These are phyloP conservation scores for Hsuehochloa calcarea DNA, from an alignment of 176 grass and related monocot genomes.

Conservation along the genomic window DNA sequence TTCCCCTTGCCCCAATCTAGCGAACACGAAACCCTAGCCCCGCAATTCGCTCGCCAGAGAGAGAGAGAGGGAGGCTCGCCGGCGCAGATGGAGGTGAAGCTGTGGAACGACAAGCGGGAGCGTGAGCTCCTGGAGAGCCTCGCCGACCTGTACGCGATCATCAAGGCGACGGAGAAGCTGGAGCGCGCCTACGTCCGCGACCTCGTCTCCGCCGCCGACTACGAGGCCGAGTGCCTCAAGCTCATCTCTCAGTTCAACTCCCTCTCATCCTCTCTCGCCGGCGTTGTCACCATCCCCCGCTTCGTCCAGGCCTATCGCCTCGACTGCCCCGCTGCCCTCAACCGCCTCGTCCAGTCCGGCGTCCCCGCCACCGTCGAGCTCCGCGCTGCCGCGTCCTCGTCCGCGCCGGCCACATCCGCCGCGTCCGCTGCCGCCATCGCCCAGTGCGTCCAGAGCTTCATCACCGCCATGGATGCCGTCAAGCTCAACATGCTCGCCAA, in stretches of 20 bases:
- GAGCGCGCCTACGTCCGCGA: slow-evolving; percentile 97
- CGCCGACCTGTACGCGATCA: slow-evolving; percentile 91
- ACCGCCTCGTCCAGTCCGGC: slow-evolving; percentile 83
- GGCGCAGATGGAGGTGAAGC: slow-evolving; percentile 68
- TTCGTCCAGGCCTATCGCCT: slow-evolving; percentile 88
- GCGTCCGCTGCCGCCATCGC: slow-evolving; percentile 70
- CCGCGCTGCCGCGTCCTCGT: slow-evolving; percentile 50
- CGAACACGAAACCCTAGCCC: slow-evolving; percentile 43
- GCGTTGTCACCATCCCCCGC: slow-evolving; percentile 66
- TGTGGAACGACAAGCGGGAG: slow-evolving; percentile 93
- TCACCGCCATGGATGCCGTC: slow-evolving; percentile 91
- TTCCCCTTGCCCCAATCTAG: background rate
- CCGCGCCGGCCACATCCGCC: slow-evolving; percentile 29
- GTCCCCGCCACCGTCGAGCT: slow-evolving; percentile 97
- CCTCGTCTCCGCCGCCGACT: slow-evolving; percentile 80
- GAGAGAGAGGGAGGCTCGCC: background rate
- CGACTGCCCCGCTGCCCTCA: slow-evolving; percentile 81
- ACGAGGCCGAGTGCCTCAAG: slow-evolving; percentile 97
- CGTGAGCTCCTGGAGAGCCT: slow-evolving; percentile 91
- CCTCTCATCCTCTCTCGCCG: slow-evolving; percentile 74
- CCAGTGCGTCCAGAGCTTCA: slow-evolving; percentile 91
- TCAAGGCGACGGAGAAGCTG: slow-evolving; percentile 91
- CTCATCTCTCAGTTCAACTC: slow-evolving; percentile 94
- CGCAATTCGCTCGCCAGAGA: slow-evolving; percentile 14
- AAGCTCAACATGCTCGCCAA: slow-evolving; percentile 98